Base-by-base conservation (phyloP, 2,329 filamentous ascomycete species). In the Diaporthe caulivora region DNA sequence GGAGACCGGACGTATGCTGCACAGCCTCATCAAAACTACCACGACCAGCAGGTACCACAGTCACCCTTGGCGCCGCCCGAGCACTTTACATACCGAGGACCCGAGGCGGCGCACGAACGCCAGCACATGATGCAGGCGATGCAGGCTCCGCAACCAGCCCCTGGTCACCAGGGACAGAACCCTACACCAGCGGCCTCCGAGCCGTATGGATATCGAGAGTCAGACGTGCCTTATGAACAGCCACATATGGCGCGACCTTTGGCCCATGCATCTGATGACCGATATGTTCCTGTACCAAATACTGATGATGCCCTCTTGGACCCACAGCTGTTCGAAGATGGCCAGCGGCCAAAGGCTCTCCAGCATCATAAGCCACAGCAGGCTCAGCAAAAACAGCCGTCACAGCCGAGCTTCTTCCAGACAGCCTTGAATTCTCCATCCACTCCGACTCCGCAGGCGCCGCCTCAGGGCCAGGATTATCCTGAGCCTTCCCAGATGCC, bases 331-430 rank as follows among this genome's bases (percentile, higher is more conserved):
- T 73, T 75, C 54, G 71, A 73, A 47, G 71, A 57, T 55, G 73
- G 71, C 15, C 67, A 75, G 60, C 47, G 17, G 13, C 73, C 71
- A 55, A 64, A 29, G 51, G 29, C 53, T 29, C 49, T 37, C n/a
- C 74, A 73, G 17, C 47, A 71, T 26, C 73, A 75, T 24, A 69
- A 72, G 40, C 42, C 74, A 31, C 67, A 64, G 18, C 69, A 71
- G 21, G 44, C 37, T 15, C 67, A 67, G 44, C 74, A 69, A 37
- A 64, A 53, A 21, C 68, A 71, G 34, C 57, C 74, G 53, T 29
- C 74, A 74, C 64, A 75, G 68, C 47, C 72, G 34, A 75, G 64
- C 42, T 75, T 75, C 69, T 75, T 75, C 24, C 74, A 72, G 51
- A 75, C 74, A 9, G 74, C 74, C 3, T 69, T 75, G 15, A 75